Evolutionary conservation across 208 protist genomes (phyloP), one percentile per base, ranked within the genome.

Genomic region (Balamuthia mandrillaris): DNA sequence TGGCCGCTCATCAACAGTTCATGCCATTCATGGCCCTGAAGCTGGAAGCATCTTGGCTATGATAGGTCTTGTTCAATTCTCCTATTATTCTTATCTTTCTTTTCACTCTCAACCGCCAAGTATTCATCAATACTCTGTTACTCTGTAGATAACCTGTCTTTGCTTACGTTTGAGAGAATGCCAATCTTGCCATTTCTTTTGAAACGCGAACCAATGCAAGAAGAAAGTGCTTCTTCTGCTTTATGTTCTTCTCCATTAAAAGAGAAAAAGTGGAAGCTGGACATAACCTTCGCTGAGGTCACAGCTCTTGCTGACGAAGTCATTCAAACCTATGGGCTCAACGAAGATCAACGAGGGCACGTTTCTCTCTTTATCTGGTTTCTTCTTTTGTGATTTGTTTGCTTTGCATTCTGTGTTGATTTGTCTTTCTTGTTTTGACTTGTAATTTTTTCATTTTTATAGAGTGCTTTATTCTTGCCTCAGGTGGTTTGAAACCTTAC

Each of bases 281-380:
- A 84, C 31, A 31, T 84, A 1, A 24, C 10, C 54, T 33, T 68
- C 42, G 58, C 51, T 41, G 77, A 84, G 12, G 68, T 84, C 1
- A 84, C 42, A 27, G 49, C 49, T 41, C 63, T 84, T 27, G 77
- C 77, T 10, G 77, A 84, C 9, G 77, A 84, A 45, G 68, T 84
- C 54, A 84, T 84, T 56, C 10, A 24, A 35, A 84, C 51, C 12
- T 68, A 84, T 33, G 16, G 24, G 14, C 35, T 84, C 16, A 84
- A 84, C 42, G 77, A 84, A 14, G 77, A 84, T 35, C 77, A 84
- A 39, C 77, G 68, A 24, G 68, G 56, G 77, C 51, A 68, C 1
- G 4, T 5, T n/a, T 12, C 49, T 51, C 65, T 27, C 7, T 9
- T 37, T 27, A 9, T 75, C 10, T 9, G 24, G 6, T 56, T 47